These are phyloP conservation scores for Penicillium palitans DNA, from an alignment of 2,329 filamentous ascomycete species.

Conservation along the genomic window DNA sequence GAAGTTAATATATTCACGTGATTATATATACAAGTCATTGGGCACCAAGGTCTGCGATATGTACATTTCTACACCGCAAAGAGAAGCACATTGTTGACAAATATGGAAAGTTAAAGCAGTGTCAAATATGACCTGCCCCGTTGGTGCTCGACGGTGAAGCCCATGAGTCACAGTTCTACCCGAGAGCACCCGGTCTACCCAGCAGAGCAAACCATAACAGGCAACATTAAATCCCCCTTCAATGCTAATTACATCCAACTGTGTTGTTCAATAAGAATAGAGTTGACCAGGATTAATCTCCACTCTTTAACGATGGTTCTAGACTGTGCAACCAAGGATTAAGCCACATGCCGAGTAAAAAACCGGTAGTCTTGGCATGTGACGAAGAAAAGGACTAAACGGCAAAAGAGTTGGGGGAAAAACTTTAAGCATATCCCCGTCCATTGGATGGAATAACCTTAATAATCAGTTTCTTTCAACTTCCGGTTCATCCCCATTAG, in stretches of 20 bases:
- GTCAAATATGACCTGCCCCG: not conserved
- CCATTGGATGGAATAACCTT: constrained; percentile 1
- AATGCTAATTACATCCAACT: not conserved
- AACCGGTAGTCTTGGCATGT: not conserved
- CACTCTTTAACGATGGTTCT: not conserved
- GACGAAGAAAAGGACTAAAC: not conserved
- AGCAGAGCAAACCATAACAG: not conserved
- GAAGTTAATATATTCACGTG: not conserved
- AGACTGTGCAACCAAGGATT: not conserved
- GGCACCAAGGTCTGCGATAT: not conserved
- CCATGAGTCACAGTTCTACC: not conserved
- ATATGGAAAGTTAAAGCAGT: not conserved
- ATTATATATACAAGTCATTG: not conserved
- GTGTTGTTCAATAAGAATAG: not conserved
- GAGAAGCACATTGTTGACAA: not conserved
- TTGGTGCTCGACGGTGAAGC: not conserved
- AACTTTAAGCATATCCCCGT: constrained; percentile 1
- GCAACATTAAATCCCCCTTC: not conserved
- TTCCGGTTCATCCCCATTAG: not conserved
- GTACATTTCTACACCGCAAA: not conserved
- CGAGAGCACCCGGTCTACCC: not conserved
- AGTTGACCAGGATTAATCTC: not conserved
- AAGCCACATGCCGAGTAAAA: not conserved
- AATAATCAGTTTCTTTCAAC: not conserved
- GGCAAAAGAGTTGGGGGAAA: not conserved